Conservation (phyloP, 768 basidiomycete species). For the Macrolepiota albuminosa region DNA sequence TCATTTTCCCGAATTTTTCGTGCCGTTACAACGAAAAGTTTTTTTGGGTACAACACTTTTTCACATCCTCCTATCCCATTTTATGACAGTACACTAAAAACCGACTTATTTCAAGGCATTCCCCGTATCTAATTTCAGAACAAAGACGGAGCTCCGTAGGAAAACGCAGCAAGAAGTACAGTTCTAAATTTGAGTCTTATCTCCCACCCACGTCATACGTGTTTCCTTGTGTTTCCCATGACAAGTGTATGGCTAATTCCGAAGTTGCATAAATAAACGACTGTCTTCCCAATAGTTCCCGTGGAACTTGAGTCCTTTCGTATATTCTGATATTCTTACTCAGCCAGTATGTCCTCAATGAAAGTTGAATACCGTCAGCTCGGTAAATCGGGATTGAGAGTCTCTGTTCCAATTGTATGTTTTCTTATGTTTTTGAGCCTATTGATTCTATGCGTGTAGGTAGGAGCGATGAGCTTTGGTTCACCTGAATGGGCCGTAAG, state of each 20-base stretch:
- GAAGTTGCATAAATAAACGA: neutral
- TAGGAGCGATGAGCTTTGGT: conserved; percentile 15
- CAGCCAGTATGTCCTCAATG: neutral
- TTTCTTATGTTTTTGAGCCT: neutral
- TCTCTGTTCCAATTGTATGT: conserved; percentile 13
- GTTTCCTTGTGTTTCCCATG: neutral
- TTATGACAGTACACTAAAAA: too few relatives aligned
- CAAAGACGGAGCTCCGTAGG: neutral
- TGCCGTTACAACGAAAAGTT: too few relatives aligned
- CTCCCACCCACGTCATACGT: neutral
- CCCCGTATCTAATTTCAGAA: too few relatives aligned
- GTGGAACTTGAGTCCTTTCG: neutral
- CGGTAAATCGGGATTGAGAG: conserved; percentile 11
- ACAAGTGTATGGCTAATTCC: neutral
- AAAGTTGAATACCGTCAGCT: conserved; percentile 12
- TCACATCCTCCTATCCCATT: too few relatives aligned
- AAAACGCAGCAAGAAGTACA: neutral
- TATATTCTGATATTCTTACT: neutral
- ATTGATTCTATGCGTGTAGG: neutral
- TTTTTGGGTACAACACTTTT: too few relatives aligned
- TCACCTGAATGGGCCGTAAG: conserved; percentile 11
- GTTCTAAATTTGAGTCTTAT: neutral
- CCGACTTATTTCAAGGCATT: too few relatives aligned
- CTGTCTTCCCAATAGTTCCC: neutral
- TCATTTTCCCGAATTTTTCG: too few relatives aligned